These are phyloP conservation scores for Metschnikowia chrysomelidarum DNA, from an alignment of 805 yeast genomes.

Conservation along the genomic window DNA sequence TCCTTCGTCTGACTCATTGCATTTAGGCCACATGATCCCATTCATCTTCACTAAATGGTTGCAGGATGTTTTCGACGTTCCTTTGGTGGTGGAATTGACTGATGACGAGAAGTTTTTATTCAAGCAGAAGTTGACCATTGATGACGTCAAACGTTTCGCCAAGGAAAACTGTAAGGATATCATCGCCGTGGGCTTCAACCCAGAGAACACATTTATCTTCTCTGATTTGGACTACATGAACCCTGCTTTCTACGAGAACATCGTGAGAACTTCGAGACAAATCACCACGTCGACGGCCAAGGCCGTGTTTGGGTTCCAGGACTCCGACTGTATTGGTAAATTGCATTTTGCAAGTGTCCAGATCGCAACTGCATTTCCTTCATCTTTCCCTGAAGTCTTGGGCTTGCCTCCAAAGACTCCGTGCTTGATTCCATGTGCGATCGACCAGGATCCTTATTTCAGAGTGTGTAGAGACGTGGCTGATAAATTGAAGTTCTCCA, in stretches of 20 bases:
- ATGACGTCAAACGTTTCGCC: slow-evolving; percentile 80
- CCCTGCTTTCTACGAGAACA: slow-evolving; percentile 90
- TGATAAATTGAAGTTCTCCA: slow-evolving; percentile 81
- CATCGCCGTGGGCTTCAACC: slow-evolving; percentile 90
- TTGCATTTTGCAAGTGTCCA: slow-evolving; percentile 94
- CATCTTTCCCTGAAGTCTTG: slow-evolving; percentile 90
- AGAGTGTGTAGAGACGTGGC: slow-evolving; percentile 98
- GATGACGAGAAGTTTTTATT: slow-evolving; percentile 97
- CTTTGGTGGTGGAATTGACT: slow-evolving; percentile 88
- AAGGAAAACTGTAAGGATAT: slow-evolving; percentile 87
- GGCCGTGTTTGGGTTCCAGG: slow-evolving; percentile 95
- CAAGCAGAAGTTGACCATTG: slow-evolving; percentile 85
- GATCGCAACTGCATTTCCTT: slow-evolving; percentile 93
- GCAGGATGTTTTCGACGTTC: slow-evolving; percentile 96
- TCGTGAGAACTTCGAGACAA: slow-evolving; percentile 87
- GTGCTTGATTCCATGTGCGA: slow-evolving; percentile 97
- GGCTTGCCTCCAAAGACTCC: slow-evolving; percentile 89
- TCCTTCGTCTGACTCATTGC: slow-evolving; percentile 92
- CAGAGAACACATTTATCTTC: slow-evolving; percentile 92
- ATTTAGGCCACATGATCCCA: slow-evolving; percentile 95
- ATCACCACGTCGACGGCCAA: slow-evolving; percentile 96
- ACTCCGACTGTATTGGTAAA: slow-evolving; percentile 92
- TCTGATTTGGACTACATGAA: slow-evolving; percentile 93
- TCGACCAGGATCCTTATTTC: slow-evolving; percentile 98
- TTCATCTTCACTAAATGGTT: slow-evolving; percentile 96